Percentiles rank a stretch among this genome's conserved stretches.
These are phyloP conservation scores for Leccinellum luteum DNA, from an alignment of 768 basidiomycete genomes.

Conservation along the genomic window DNA sequence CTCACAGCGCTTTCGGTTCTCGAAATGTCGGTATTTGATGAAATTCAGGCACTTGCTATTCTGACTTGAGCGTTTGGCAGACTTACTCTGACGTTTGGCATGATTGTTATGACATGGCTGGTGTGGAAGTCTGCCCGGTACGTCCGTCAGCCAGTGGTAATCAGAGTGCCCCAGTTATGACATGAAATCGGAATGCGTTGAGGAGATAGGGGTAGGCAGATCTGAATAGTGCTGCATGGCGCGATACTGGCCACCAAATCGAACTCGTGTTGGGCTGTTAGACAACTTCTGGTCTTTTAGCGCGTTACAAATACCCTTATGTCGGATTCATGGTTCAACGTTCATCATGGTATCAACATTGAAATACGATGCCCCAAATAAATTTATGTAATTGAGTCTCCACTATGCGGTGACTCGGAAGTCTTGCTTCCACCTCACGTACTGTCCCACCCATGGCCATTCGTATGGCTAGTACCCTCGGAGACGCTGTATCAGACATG, in stretches of 20 bases:
- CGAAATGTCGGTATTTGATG: constrained; percentile 42
- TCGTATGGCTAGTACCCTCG: neutral
- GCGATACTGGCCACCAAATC: neutral
- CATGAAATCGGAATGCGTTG: neutral
- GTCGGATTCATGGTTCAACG: constrained; percentile 7
- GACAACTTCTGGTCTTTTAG: neutral
- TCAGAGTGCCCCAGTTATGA: constrained; percentile 25
- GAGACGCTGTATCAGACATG: neutral
- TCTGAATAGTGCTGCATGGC: constrained; percentile 5
- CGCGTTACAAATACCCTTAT: neutral
- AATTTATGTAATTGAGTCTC: neutral
- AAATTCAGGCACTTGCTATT: neutral
- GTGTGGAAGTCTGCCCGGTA: constrained; percentile 50
- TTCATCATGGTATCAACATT: neutral
- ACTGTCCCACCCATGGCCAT: neutral
- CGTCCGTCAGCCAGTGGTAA: constrained; percentile 29
- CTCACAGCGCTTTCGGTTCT: constrained; percentile 48
- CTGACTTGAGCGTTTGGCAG: constrained; percentile 28
- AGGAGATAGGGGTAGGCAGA: constrained; percentile 1
- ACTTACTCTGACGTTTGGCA: constrained; percentile 44
- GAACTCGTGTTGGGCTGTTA: neutral
- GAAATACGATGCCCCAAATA: neutral
- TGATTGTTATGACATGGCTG: constrained; percentile 49
- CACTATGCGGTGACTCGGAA: neutral
- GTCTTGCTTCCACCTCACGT: neutral